Conservation (phyloP, 1,139 yeast genomes). For the Barnettozyma hawaiiensis region DNA sequence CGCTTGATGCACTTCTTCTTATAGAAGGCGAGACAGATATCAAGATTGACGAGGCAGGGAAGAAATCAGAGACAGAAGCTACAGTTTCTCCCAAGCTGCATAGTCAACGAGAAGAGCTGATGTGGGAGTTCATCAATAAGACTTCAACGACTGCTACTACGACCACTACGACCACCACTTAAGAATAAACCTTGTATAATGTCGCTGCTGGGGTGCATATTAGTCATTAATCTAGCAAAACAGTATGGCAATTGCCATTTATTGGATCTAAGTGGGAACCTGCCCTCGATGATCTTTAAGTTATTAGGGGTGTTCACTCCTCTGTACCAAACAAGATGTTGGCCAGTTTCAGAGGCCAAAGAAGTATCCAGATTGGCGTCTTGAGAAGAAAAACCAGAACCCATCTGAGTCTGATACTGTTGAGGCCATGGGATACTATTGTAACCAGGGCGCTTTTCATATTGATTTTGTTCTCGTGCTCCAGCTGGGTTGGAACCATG, state of each 20-base stretch:
- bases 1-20: conserved; percentile 1
- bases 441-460: background rate
- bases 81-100: background rate
- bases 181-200: no score
- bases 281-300: background rate
- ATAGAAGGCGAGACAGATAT: background rate
- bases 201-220: no score
- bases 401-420: conserved; percentile 2
- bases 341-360: conserved; percentile 1
- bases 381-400: background rate
- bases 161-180: no score
- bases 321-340: background rate
- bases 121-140: conserved; percentile 3
- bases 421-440: background rate
- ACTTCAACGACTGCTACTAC: no score
- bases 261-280: background rate
- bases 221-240: background rate
- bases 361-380: background rate
- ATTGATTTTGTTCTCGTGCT: background rate
- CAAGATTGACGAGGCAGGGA: background rate
- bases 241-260: background rate
- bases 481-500: background rate
- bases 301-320: background rate
- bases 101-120: background rate
- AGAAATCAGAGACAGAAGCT: background rate